Conservation (phyloP, 805 yeast genomes). For the Yamadazyma endophytica region DNA sequence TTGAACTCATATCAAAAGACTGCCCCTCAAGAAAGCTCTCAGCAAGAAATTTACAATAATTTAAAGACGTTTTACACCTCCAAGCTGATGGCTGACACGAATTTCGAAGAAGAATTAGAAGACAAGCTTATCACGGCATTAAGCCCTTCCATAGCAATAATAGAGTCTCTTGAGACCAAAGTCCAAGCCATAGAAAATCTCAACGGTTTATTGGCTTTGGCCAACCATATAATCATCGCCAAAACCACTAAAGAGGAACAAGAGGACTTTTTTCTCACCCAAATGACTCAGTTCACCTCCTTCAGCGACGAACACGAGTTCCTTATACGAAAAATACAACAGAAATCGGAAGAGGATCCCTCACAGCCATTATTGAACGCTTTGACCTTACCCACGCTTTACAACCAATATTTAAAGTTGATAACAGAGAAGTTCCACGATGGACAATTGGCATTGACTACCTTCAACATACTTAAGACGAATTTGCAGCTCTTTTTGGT, state of each 20-base stretch:
- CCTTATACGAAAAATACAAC: no score
- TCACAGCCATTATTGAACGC: slow-evolving; percentile 25
- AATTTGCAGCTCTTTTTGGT: slow-evolving; percentile 30
- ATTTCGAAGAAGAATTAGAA: slow-evolving; percentile 2
- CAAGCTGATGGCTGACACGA: neutral
- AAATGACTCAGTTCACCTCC: slow-evolving; percentile 12
- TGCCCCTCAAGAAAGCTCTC: slow-evolving; percentile 8
- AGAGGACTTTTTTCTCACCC: no score
- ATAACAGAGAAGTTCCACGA: slow-evolving; percentile 23
- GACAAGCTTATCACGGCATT: slow-evolving; percentile 1
- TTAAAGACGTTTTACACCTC: slow-evolving; percentile 4
- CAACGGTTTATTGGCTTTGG: no score
- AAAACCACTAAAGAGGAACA: slow-evolving; percentile 4
- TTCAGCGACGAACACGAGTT: no score
- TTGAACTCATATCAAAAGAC: slow-evolving; percentile 17
- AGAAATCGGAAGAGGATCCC: slow-evolving; percentile 15
- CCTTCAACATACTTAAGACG: slow-evolving; percentile 31
- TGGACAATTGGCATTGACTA: slow-evolving; percentile 31
- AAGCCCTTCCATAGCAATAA: slow-evolving; percentile 2
- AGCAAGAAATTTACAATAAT: slow-evolving; percentile 1
- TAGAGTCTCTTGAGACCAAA: no score
- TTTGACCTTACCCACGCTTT: slow-evolving; percentile 31
- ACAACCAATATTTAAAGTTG: slow-evolving; percentile 26
- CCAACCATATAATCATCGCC: neutral
- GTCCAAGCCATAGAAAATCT: no score